Evolutionary conservation across 1,284 basidiomycete genomes (phyloP), one percentile per base, ranked within the genome.

Genomic region (Agaricales sp.): DNA sequence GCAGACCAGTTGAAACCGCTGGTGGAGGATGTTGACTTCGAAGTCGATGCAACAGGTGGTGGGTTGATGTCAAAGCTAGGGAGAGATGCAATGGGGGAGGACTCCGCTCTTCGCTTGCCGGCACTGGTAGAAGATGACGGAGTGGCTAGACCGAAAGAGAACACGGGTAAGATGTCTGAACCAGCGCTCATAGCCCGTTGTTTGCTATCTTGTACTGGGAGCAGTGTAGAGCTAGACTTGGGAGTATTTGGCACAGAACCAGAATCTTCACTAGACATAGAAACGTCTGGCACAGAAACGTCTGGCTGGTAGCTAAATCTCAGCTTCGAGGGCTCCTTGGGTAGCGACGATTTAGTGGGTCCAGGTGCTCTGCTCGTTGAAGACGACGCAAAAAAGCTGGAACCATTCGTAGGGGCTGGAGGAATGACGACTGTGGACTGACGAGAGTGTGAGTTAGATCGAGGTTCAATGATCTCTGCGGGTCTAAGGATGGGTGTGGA

Each of bases 251-350:
- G n/a, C n/a, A n/a, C n/a, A n/a, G n/a, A n/a, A n/a, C n/a, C n/a
- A n/a, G n/a, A n/a, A n/a, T n/a, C n/a, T n/a, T n/a, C n/a, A n/a
- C n/a, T n/a, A n/a, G n/a, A n/a, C n/a, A n/a, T n/a, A n/a, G n/a
- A n/a, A n/a, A n/a, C n/a, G n/a, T n/a, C n/a, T n/a, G n/a, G n/a
- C n/a, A 59, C 49, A 23, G 60, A 51, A 20, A 55, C 57, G 13
- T 75, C 75, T 4, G 70, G 67, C 46, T 77, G 72, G 60, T 80
- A 75, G 56, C 80, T 82, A 53, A 71, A 80, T 23, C 84, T 74
- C 46, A 87, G 67, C 59, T 85, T 86, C 52, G 84, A 86, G 0
- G 83, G 83, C 45, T 82, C 80, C 57, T 78, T 82, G 1, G 83
- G 83, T 18, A 71, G n/a, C 30, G 30, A 35, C 8, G 30, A 35